phyloP scores from a whole-genome alignment of 2,329 filamentous ascomycete species.

The Cladosporium sp. region DNA sequence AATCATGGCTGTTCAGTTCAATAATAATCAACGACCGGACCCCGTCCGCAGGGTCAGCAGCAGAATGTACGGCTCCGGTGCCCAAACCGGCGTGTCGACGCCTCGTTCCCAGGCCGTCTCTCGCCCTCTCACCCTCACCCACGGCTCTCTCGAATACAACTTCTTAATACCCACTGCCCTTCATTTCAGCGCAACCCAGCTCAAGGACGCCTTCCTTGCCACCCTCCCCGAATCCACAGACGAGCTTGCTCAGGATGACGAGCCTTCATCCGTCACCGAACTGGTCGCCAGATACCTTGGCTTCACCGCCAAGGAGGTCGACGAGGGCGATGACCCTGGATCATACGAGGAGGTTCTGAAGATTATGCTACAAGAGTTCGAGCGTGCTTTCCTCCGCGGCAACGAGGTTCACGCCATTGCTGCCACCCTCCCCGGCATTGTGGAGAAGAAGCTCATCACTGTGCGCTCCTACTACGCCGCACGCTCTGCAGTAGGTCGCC shows the following conservation, averaged over 20 bases:
- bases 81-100: slow-evolving; percentile 94
- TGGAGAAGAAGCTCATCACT: slow-evolving; percentile 85
- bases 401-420: slow-evolving; percentile 95
- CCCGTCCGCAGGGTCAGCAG: slow-evolving; percentile 16
- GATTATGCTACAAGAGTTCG: slow-evolving; percentile 90
- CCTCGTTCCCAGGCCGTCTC: slow-evolving; percentile 90
- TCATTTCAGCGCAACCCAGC: slow-evolving; percentile 91
- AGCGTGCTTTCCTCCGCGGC: slow-evolving; percentile 87
- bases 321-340: slow-evolving; percentile 87
- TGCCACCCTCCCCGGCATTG: slow-evolving; percentile 80
- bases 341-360: slow-evolving; percentile 92
- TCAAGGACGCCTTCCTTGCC: slow-evolving; percentile 84
- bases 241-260: slow-evolving; percentile 95
- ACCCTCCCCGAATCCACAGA: slow-evolving; percentile 88
- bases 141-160: slow-evolving; percentile 93
- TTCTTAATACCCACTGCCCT: slow-evolving; percentile 93
- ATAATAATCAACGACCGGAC: slow-evolving; percentile 13
- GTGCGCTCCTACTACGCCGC: slow-evolving; percentile 90
- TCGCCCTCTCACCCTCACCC: slow-evolving; percentile 81
- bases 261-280: slow-evolving; percentile 93
- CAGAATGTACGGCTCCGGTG: slow-evolving; percentile 79
- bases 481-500: slow-evolving; percentile 74
- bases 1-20: slow-evolving; percentile 14
- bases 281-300: slow-evolving; percentile 91
- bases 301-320: slow-evolving; percentile 81